A percentile compares a stretch with the other conserved stretches of the same genome.
These are phyloP conservation scores for Corrigiola litoralis DNA, from an alignment of 179 eudicot species.

Conservation along the genomic window DNA sequence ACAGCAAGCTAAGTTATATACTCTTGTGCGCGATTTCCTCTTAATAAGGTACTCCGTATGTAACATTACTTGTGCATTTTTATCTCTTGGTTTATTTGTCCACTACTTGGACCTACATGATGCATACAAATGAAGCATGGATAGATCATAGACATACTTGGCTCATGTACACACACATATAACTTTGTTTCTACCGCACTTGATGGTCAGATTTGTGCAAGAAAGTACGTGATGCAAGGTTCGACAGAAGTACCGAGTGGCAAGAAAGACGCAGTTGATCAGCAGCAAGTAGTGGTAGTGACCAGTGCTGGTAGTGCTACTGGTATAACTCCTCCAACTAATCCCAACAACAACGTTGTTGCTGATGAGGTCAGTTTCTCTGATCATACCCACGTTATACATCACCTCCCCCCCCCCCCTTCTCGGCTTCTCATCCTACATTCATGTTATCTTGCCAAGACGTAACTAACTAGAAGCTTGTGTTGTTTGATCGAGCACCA, in stretches of 20 bases:
- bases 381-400: background rate
- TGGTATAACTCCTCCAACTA: constrained; percentile 1
- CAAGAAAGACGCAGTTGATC: constrained; percentile 15
- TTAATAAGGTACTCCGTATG: too few species aligned
- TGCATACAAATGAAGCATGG: too few species aligned
- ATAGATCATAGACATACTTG: too few species aligned
- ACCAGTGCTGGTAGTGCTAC: background rate
- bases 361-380: constrained; percentile 20
- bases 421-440: background rate
- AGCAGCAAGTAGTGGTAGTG: background rate
- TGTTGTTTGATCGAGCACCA: too few species aligned
- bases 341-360: constrained; percentile 12
- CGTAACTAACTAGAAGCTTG: too few species aligned
- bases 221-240: constrained; percentile 20
- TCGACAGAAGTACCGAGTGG: constrained; percentile 18
- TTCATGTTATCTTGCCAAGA: too few species aligned
- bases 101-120: background rate
- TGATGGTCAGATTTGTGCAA: too few species aligned
- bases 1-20: too few species aligned
- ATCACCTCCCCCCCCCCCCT: background rate
- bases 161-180: background rate
- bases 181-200: too few species aligned
- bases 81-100: too few species aligned
- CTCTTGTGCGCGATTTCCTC: too few species aligned
- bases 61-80: too few species aligned